Conservation (phyloP, 345 rosid genomes). For the Microcos paniculata region DNA sequence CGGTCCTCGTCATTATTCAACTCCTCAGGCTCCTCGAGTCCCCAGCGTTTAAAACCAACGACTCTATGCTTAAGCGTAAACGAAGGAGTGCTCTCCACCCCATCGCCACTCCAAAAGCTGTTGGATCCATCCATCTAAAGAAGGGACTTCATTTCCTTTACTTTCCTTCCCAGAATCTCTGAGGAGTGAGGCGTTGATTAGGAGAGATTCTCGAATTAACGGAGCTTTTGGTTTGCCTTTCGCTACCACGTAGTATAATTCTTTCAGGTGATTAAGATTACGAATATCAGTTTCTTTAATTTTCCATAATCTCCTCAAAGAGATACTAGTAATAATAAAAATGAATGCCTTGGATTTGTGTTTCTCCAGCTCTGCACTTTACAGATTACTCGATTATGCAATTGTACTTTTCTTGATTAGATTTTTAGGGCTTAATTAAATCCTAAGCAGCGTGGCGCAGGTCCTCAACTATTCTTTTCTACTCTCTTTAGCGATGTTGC, state of each 20-base stretch:
- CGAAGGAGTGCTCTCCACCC: background rate
- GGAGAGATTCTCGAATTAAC: background rate
- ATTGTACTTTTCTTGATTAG: background rate
- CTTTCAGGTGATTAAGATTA: background rate
- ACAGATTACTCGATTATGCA: background rate
- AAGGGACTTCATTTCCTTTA: background rate
- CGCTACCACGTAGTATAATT: background rate
- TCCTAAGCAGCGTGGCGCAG: background rate
- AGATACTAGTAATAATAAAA: background rate
- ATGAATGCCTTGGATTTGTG: too few species aligned
- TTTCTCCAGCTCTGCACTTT: background rate
- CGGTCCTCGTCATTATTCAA: too few species aligned
- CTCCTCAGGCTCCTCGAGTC: too few species aligned
- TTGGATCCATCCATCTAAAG: background rate
- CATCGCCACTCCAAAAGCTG: background rate
- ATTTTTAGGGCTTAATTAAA: background rate
- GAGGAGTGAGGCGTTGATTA: background rate
- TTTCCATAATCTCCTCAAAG: background rate
- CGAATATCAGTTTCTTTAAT: background rate
- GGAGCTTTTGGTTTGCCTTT: background rate
- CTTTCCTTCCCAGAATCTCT: background rate
- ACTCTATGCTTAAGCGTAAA: background rate
- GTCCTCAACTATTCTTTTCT: background rate
- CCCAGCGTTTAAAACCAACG: too few species aligned
- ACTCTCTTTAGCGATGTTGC: slow-evolving; percentile 50